Evolutionary conservation across 768 basidiomycete genomes (phyloP).

Genomic region (Xerocomellus chrysenteron): DNA sequence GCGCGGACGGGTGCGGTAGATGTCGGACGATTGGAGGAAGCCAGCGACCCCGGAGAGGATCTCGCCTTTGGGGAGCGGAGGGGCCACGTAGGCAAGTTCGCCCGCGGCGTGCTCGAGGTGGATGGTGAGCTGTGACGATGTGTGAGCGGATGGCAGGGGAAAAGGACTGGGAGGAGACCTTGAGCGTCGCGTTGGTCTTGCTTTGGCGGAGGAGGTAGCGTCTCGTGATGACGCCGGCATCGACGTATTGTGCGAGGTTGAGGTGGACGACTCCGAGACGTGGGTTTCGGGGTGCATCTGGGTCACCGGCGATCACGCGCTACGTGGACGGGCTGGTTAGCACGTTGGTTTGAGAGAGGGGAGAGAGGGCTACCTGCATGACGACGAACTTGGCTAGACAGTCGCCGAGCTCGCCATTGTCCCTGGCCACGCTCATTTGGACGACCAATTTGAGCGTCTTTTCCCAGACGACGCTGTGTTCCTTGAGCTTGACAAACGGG

Average conservation of each 20-base stretch:
- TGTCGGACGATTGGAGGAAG: conserved; percentile 54
- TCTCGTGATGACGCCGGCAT: conserved; percentile 54
- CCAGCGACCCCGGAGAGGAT: conserved; percentile 67
- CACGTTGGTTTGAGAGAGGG: background rate
- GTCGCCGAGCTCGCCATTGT: conserved; percentile 46
- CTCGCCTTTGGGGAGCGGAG: conserved; percentile 69
- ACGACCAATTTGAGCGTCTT: conserved; percentile 56
- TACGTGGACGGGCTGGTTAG: conserved; percentile 28
- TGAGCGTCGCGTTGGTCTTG: conserved; percentile 77
- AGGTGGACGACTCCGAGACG: conserved; percentile 65
- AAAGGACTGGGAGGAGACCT: conserved; percentile 38
- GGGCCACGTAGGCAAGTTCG: conserved; percentile 55
- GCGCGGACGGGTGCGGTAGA: conserved; percentile 50
- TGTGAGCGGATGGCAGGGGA: background rate
- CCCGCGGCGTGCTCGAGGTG: conserved; percentile 55
- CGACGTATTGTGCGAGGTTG: conserved; percentile 75
- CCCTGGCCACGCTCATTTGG: conserved; percentile 59
- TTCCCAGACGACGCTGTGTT: conserved; percentile 66
- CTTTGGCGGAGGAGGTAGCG: conserved; percentile 68
- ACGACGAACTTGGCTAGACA: conserved; percentile 65
- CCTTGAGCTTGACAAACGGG: conserved; percentile 54
- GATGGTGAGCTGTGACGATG: conserved; percentile 50
- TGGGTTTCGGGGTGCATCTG: conserved; percentile 54
- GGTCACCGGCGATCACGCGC: conserved; percentile 57
- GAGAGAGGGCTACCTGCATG: conserved; percentile 42